These are phyloP conservation scores for Biancaea sappan DNA, from an alignment of 306 rosid genomes.

Conservation along the genomic window DNA sequence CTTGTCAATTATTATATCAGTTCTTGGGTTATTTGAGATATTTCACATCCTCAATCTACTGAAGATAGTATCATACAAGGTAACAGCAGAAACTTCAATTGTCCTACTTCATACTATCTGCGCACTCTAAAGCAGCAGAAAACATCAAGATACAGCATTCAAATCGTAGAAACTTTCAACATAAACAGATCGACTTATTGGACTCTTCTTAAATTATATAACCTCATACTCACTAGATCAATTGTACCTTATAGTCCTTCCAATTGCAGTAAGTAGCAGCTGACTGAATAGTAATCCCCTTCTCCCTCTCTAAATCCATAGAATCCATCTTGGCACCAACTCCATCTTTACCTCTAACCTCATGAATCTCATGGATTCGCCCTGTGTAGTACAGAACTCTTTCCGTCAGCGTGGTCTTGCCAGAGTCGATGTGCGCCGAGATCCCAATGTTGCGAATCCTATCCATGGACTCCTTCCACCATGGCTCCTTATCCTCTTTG, in stretches of 20 bases:
- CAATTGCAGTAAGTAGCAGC: conserved; percentile 94
- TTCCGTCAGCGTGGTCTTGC: conserved; percentile 97
- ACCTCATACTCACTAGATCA: neutral
- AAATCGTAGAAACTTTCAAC: neutral
- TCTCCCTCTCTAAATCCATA: conserved; percentile 96
- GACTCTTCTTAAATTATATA: neutral
- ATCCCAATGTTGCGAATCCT: conserved; percentile 88
- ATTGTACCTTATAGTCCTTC: conserved; percentile 76
- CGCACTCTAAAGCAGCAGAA: neutral
- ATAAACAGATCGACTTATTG: neutral
- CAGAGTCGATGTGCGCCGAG: conserved; percentile 98
- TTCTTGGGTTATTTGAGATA: neutral
- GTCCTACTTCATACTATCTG: neutral
- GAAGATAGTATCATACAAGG: neutral
- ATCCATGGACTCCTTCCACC: conserved; percentile 92
- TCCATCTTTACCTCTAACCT: conserved; percentile 92
- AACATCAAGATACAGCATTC: neutral
- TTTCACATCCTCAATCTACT: neutral
- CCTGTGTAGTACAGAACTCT: conserved; percentile 85
- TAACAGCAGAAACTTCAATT: neutral
- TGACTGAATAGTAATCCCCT: conserved; percentile 92
- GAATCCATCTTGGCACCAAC: conserved; percentile 99
- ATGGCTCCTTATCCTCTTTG: conserved; percentile 73
- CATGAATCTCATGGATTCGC: conserved; percentile 92
- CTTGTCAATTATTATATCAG: neutral